Evolutionary conservation across 768 basidiomycete species (phyloP).

Genomic region (Galerina sulciceps): DNA sequence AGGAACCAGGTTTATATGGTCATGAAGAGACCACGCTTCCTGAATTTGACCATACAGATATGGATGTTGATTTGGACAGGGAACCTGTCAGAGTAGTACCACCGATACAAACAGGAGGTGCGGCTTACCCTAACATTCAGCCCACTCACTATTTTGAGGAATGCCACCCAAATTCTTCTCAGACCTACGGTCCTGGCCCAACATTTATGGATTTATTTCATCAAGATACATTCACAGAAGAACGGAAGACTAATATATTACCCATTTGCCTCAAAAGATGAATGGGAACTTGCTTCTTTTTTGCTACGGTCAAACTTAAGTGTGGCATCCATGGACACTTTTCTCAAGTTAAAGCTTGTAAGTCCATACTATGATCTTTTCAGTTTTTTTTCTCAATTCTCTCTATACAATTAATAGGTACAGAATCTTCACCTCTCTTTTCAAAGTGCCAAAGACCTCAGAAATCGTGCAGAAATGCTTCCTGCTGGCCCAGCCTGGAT

Average conservation of each 20-base stretch:
- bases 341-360: conserved; percentile 31
- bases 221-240: conserved; percentile 22
- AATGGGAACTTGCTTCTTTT: conserved; percentile 31
- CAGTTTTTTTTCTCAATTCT: neutral
- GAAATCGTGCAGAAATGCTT: conserved; percentile 27
- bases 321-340: conserved; percentile 29
- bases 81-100: neutral
- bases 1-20: too few species aligned
- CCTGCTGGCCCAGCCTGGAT: conserved; percentile 31
- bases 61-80: neutral
- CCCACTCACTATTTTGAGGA: neutral
- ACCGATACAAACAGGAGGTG: neutral
- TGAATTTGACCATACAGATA: neutral
- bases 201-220: conserved; percentile 32
- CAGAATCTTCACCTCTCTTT: conserved; percentile 26
- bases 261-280: conserved; percentile 35
- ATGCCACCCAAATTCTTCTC: conserved; percentile 8
- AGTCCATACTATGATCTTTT: neutral
- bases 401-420: conserved; percentile 13
- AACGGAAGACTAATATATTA: conserved; percentile 30
- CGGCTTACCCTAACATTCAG: neutral
- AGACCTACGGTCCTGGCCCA: conserved; percentile 14
- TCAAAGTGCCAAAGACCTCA: conserved; percentile 28
- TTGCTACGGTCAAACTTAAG: conserved; percentile 30
- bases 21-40: neutral